These are phyloP conservation scores for Herpotrichia juniperi DNA, from an alignment of 2,329 filamentous ascomycete species.

Conservation along the genomic window DNA sequence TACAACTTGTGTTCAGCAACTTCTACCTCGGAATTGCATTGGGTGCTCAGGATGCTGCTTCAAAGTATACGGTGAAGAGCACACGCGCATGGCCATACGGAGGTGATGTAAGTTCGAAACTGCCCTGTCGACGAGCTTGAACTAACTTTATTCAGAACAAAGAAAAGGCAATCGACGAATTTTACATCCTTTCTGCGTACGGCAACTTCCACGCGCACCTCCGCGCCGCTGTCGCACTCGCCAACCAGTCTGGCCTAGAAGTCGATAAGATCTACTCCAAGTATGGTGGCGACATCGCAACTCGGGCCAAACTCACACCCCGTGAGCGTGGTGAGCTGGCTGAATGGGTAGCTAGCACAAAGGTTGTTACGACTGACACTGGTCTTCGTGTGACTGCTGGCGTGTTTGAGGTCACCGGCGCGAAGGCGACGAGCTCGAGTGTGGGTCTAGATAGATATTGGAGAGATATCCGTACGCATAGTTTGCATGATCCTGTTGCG, in stretches of 20 bases:
- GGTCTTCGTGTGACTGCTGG: conserved; percentile 64
- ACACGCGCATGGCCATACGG: conserved; percentile 70
- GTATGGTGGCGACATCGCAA: conserved; percentile 36
- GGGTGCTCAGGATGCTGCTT: conserved; percentile 62
- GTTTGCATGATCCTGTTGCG: conserved; percentile 69
- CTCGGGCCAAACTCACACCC: conserved; percentile 55
- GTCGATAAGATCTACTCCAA: conserved; percentile 55
- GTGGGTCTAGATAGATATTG: conserved; percentile 70
- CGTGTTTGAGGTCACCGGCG: conserved; percentile 69
- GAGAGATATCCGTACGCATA: conserved; percentile 70
- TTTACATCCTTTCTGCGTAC: conserved; percentile 69
- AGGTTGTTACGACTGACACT: conserved; percentile 68
- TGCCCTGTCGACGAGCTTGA: neutral
- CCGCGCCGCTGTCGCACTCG: conserved; percentile 63
- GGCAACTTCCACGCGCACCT: conserved; percentile 69
- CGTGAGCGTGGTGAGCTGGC: conserved; percentile 64
- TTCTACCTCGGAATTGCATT: conserved; percentile 69
- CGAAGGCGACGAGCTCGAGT: conserved; percentile 62
- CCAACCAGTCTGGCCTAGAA: conserved; percentile 61
- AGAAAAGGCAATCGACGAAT: conserved; percentile 64
- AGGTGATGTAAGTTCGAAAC: conserved; percentile 51
- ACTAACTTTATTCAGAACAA: conserved; percentile 52
- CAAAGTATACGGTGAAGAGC: conserved; percentile 61
- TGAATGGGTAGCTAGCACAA: conserved; percentile 67
- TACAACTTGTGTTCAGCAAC: conserved; percentile 70